Percentiles rank a stretch among this genome's conserved stretches.
phyloP scores from a whole-genome alignment of 306 rosid species.

The Aeschynomene evenia region DNA sequence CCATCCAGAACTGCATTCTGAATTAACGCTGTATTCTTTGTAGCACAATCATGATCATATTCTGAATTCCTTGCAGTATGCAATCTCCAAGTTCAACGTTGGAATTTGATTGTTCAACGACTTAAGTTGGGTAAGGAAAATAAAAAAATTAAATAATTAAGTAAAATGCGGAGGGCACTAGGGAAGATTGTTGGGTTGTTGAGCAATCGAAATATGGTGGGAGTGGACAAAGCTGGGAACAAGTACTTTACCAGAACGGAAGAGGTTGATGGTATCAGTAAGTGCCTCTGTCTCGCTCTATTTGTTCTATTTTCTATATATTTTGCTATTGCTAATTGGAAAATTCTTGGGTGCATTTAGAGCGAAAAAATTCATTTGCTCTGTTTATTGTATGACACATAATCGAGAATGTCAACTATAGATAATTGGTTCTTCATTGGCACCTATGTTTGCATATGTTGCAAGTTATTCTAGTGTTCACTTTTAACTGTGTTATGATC shows the following conservation, averaged over 20 bases:
- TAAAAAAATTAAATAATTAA: neutral
- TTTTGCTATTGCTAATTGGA: too few relatives aligned
- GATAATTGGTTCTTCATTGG: neutral
- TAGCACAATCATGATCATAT: neutral
- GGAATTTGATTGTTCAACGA: conserved; percentile 12
- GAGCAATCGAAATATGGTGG: conserved; percentile 49
- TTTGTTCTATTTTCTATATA: neutral
- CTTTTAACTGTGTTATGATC: neutral
- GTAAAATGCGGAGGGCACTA: conserved; percentile 67
- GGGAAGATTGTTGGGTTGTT: conserved; percentile 57
- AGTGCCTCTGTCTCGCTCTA: conserved; percentile 34
- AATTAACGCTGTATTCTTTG: conserved; percentile 4
- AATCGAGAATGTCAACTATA: too few relatives aligned
- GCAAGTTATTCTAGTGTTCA: neutral
- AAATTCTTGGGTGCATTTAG: too few relatives aligned
- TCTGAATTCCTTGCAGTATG: neutral
- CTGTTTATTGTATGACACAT: too few relatives aligned
- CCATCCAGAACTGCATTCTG: neutral
- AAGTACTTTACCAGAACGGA: conserved; percentile 65
- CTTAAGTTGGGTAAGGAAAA: neutral
- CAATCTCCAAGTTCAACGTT: conserved; percentile 7
- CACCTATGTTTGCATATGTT: neutral
- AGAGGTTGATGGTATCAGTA: conserved; percentile 74
- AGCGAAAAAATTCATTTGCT: too few relatives aligned
- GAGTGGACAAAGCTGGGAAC: conserved; percentile 79